phyloP scores from a whole-genome alignment of 805 yeast species.

The Isabelozyma heimii region DNA sequence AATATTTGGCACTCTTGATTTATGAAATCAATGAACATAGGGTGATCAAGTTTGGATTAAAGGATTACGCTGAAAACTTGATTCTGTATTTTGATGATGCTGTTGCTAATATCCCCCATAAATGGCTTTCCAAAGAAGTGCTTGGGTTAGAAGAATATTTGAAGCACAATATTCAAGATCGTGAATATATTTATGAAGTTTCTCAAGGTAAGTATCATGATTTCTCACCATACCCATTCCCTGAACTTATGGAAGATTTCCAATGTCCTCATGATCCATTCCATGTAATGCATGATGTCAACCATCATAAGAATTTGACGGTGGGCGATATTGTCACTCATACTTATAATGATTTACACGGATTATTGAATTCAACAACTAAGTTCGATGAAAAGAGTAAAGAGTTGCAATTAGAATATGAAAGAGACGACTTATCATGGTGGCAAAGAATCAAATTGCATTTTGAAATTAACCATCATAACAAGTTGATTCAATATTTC shows the following conservation, averaged over 20 bases:
- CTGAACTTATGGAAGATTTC: constrained; percentile 11
- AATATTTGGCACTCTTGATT: constrained; percentile 49
- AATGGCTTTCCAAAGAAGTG: constrained; percentile 27
- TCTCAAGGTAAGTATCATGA: constrained; percentile 18
- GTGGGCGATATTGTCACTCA: constrained; percentile 20
- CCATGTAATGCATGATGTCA: constrained; percentile 2
- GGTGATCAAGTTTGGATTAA: constrained; percentile 39
- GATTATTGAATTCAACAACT: constrained; percentile 18
- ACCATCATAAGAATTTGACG: constrained; percentile 15
- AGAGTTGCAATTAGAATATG: constrained; percentile 25
- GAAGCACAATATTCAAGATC: constrained; percentile 10
- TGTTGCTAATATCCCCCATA: constrained; percentile 30
- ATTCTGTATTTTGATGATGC: constrained; percentile 35
- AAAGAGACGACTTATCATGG: constrained; percentile 29
- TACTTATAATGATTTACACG: constrained; percentile 16
- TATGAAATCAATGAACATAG: constrained; percentile 49
- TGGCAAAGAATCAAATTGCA: constrained; percentile 35
- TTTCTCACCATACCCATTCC: constrained; percentile 11
- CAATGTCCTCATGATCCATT: background rate
- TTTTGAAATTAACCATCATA: constrained; percentile 29
- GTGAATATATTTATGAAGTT: constrained; percentile 9
- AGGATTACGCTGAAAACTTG: constrained; percentile 39
- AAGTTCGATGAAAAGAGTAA: constrained; percentile 26
- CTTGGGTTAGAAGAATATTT: constrained; percentile 3
- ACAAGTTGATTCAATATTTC: constrained; percentile 39